Base-by-base conservation (phyloP, 805 yeast species). In the Yarrowia osloensis region DNA sequence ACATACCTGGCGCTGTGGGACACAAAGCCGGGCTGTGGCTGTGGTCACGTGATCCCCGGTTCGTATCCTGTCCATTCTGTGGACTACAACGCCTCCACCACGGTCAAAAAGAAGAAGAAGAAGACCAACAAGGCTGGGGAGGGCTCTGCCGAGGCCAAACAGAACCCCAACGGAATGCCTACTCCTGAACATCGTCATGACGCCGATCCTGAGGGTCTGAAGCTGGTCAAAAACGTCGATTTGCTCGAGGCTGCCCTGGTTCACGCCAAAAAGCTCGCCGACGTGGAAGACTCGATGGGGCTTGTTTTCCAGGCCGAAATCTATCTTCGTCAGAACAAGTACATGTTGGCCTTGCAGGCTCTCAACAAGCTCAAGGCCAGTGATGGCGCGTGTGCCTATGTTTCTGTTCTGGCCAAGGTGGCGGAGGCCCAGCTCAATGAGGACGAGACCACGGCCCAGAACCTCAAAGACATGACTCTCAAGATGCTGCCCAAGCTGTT, bases 261-360 rank as follows among this genome's bases (percentile, higher is more conserved):
- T 21, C 68, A 74, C 22, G 78, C 85, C 0, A 81, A 84, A 84
- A 78, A 81, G 69, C 74, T 82, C 24, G 83, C 80, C 3, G 82
- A 78, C 11, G 28, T 4, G 15, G 50, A 13, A 8, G 39, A 29
- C 44, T 3, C 17, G 33, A 2, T 5, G 24, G 54, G 54, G 2
- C 42, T 44, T 5, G 66, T 61, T 1, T 29, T 11, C 40, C 54
- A 44, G 66, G 28, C 44, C 72, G 77, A 77, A 44, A 71, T 84
- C 15, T 81, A 82, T 70, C 73, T 80, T 65, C 70, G 76, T 2
- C 83, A 82, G 69, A 78, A 80, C 57, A 84, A 84, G 74, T 84
- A 82, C 70, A 81, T 84, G 33, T 77, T 85, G 70, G 86, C 87
- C 7, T 75, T 81, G 57, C 86, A 82, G 72, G 81, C 85, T 1